Base-by-base conservation (phyloP, 306 rosid species). In the Calophaca sinica region DNA sequence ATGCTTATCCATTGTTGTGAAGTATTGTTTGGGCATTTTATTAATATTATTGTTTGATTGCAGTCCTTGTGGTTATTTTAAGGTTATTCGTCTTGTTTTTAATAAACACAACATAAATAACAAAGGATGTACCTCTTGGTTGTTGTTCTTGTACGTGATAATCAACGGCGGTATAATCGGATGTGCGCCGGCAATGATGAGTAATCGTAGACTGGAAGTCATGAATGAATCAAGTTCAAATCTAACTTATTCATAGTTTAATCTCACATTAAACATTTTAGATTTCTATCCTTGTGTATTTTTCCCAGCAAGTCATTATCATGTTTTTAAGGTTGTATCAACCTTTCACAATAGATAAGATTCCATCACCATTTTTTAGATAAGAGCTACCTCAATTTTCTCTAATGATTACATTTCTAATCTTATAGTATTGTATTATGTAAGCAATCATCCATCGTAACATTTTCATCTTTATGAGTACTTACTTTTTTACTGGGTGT, bases 101-200 rank as follows among this genome's bases (percentile, higher is more conserved):
- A 0, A 33, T 4, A 33, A 33, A 33, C 36, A 33, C 36, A 33
- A 33, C 36, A 33, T 2, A 2, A 33, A 41, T 1, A 20, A 20
- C 26, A 20, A 20, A 20, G 26, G 0, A 20, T 20, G 26, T 20
- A 20, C 26, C 26, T 20, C 26, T 20, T 20, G 1, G 66, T 49
- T 20, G 63, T 50, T 44, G 8, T 35, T 62, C n/a, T 62, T 2
- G 36, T 33, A 33, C 36, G 20, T 61, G 38, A 61, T 33, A 48
- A 62, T 62, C 36, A 48, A 50, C 31, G 14, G 5, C 4, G 42
- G 5, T 28, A 5, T 29, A 7, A 41, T 5, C 28, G 13, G 12
- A 50, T n/a, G 5, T 28, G 35, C 31, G 80, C 73, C 80, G 14
- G 68, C 74, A 9, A 49, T 55, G 48, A 76, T 66, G 67, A 75